phyloP scores from a whole-genome alignment of 129 eudicot species.

The Silybum marianum region DNA sequence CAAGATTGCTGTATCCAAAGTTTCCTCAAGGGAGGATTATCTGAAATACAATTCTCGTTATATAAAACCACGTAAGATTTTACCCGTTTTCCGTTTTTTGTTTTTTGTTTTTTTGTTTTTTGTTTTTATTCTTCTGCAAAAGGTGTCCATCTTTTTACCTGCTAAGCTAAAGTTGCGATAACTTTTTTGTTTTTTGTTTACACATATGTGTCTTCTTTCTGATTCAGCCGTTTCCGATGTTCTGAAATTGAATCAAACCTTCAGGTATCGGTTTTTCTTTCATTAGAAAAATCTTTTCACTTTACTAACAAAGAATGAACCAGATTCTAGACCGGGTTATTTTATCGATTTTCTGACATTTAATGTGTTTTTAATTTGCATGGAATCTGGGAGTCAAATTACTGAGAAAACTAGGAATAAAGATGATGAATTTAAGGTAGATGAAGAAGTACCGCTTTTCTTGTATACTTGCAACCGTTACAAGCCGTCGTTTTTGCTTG shows the following conservation, averaged over 20 bases:
- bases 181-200: background rate
- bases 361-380: conserved; percentile 10
- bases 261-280: conserved; percentile 13
- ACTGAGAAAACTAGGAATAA: background rate
- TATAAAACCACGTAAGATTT: conserved; percentile 58
- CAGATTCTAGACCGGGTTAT: background rate
- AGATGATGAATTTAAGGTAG: conserved; percentile 43
- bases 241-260: conserved; percentile 27
- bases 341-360: background rate
- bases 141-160: background rate
- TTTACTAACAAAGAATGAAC: background rate
- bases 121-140: background rate
- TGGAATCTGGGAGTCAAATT: conserved; percentile 19
- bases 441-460: conserved; percentile 54
- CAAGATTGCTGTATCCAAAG: conserved; percentile 54
- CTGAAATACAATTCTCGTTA: conserved; percentile 61
- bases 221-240: conserved; percentile 36
- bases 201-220: background rate
- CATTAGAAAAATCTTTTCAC: background rate
- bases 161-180: background rate
- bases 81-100: background rate
- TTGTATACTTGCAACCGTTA: conserved; percentile 50
- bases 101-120: background rate
- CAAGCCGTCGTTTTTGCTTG: conserved; percentile 37
- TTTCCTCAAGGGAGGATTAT: conserved; percentile 42